phyloP scores from a whole-genome alignment of 75 land plant genomes.

The Pinus albicaulis region DNA sequence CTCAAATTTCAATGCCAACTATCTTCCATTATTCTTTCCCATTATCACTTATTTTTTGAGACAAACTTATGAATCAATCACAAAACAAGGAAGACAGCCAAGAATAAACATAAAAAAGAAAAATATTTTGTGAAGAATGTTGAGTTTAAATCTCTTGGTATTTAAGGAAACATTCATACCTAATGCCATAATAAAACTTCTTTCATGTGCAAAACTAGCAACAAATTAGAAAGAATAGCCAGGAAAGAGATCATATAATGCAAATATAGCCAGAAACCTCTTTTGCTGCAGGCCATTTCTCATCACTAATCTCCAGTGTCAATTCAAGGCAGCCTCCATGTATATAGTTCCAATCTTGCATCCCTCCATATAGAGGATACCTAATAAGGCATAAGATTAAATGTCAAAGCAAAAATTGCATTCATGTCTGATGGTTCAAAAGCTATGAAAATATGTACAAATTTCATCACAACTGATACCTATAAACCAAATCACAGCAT shows the following conservation, averaged over 20 bases:
- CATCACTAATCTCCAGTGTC: constrained; percentile 85
- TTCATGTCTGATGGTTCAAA: background rate
- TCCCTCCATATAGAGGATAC: constrained; percentile 98
- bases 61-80: background rate
- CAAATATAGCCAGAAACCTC: constrained; percentile 46
- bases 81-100: background rate
- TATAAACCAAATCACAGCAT: background rate
- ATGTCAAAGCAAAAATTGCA: background rate
- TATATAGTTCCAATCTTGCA: constrained; percentile 99
- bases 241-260: background rate
- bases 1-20: too few relatives aligned
- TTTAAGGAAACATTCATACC: background rate
- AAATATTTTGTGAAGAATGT: background rate
- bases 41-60: background rate
- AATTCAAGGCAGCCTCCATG: constrained; percentile 87
- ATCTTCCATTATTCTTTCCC: background rate
- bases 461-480: too few relatives aligned
- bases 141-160: background rate
- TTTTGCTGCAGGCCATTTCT: constrained; percentile 80
- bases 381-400: constrained; percentile 23
- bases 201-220: background rate
- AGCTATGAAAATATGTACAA: background rate
- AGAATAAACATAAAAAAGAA: background rate
- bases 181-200: background rate
- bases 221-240: background rate